Base-by-base conservation (phyloP, 2,329 filamentous ascomycete species). In the Ophiostoma himal-ulmi region DNA sequence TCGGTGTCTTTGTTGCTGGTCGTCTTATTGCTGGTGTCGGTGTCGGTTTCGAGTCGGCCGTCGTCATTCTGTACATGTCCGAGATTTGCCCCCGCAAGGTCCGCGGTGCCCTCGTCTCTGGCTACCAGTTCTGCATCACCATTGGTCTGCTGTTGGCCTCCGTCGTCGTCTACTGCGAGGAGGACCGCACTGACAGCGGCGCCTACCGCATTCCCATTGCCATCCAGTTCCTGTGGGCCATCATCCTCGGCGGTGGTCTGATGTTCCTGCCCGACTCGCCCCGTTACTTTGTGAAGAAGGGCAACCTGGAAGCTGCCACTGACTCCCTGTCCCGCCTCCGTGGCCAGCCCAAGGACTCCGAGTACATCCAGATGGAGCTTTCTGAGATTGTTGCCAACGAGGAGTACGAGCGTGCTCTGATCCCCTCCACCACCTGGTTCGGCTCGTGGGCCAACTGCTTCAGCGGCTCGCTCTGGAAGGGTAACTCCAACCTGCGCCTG, bases 341-440 rank as follows among this genome's bases (percentile, higher is more conserved):
- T 78, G 91, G 91, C 72, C 91, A 96, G 82, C 85, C 89, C 67
- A 77, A 80, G 69, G 87, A 91, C 70, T 94, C 91, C 30, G 86
- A 90, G 73, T 93, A 87, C 79, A 89, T 96, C 80, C 87, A 90
- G 81, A 82, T 87, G 73, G 93, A 96, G 81, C 85, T 96, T 65
- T 86, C 90, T 62, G 93, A 96, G 82, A 92, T 97, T 74, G 85
- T 95, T 72, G 93, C 92, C 83, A 96, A 96, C 84, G 87, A 94
- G 80, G 91, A 92, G 81, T 93, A 94, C 78, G 93, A 96, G 84
- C 84, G 89, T 75, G 82, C 86, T 68, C 81, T 90, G 71, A 89
- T 91, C 71, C 90, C 90, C 73, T 80, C 84, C 74, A 83, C 83
- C 74, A 85, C 86, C 75, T 92, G 89, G 84, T 82, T 89, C 78